phyloP scores from a whole-genome alignment of 805 yeast species.

The Candida xyloterini region DNA sequence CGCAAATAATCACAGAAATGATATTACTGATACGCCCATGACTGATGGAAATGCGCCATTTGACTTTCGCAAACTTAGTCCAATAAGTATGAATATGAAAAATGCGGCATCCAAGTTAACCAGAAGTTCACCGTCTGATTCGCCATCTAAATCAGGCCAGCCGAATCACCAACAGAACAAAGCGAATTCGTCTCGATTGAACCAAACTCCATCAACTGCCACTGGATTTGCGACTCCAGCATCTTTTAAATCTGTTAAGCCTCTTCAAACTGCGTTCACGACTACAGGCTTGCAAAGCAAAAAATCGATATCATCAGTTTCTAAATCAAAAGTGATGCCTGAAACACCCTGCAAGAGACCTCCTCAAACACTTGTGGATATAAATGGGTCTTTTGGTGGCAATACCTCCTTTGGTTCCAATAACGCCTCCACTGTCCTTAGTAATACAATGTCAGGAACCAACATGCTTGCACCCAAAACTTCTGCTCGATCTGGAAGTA shows the following conservation, averaged over 20 bases:
- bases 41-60: slow-evolving; percentile 19
- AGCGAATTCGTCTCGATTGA: neutral
- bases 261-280: slow-evolving; percentile 80
- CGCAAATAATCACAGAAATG: slow-evolving; percentile 4
- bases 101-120: slow-evolving; percentile 4
- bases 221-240: slow-evolving; percentile 45
- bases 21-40: slow-evolving; percentile 8
- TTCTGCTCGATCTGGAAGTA: slow-evolving; percentile 1
- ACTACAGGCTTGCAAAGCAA: slow-evolving; percentile 70
- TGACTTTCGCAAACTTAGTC: slow-evolving; percentile 19
- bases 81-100: slow-evolving; percentile 13
- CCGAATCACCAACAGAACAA: neutral
- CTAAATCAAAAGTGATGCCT: slow-evolving; percentile 42
- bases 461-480: neutral
- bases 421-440: slow-evolving; percentile 9
- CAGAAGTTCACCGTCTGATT: slow-evolving; percentile 14
- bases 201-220: slow-evolving; percentile 15
- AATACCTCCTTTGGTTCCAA: slow-evolving; percentile 22
- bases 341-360: slow-evolving; percentile 64
- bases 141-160: slow-evolving; percentile 21
- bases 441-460: slow-evolving; percentile 1
- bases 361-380: slow-evolving; percentile 27
- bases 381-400: slow-evolving; percentile 25
- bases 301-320: slow-evolving; percentile 42
- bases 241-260: slow-evolving; percentile 69